Conservation (phyloP, 164 flowering plant genomes). For the Dillenia suffruticosa region DNA sequence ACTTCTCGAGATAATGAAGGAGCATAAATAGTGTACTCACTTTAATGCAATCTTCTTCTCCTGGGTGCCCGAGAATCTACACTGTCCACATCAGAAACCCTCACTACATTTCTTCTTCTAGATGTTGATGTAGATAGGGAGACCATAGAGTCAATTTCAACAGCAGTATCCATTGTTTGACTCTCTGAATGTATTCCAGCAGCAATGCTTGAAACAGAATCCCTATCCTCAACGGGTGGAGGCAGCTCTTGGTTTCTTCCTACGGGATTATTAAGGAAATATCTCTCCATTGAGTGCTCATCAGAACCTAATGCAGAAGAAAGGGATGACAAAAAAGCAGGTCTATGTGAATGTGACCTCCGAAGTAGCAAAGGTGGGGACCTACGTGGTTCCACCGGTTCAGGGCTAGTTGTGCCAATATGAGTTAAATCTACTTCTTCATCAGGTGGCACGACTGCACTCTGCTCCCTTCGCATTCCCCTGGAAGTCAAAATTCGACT, state of each 20-base stretch:
- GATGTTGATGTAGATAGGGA: constrained; percentile 59
- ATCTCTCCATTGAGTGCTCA: constrained; percentile 37
- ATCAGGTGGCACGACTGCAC: constrained; percentile 19
- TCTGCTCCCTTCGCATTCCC: constrained; percentile 52
- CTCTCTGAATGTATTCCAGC: constrained; percentile 67
- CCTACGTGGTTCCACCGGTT: constrained; percentile 22
- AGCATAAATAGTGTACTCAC: not conserved
- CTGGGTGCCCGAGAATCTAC: constrained; percentile 66
- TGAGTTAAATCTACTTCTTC: constrained; percentile 42
- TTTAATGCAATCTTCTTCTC: constrained; percentile 51
- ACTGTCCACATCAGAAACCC: constrained; percentile 62
- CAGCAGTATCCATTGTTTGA: constrained; percentile 58
- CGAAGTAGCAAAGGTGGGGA: constrained; percentile 25
- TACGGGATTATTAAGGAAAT: constrained; percentile 28
- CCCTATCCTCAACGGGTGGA: constrained; percentile 57
- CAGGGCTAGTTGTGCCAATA: constrained; percentile 22
- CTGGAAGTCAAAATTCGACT: constrained; percentile 45
- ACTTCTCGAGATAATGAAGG: not conserved
- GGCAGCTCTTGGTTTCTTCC: constrained; percentile 48
- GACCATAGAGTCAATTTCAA: constrained; percentile 65
- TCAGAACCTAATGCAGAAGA: constrained; percentile 30
- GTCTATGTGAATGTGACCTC: constrained; percentile 35
- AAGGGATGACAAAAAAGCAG: constrained; percentile 23
- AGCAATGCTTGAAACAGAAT: constrained; percentile 74
- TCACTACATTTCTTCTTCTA: constrained; percentile 47